Evolutionary conservation across 192 early-diverging fungal species (phyloP).

Genomic region (Backusella tuberculispora): DNA sequence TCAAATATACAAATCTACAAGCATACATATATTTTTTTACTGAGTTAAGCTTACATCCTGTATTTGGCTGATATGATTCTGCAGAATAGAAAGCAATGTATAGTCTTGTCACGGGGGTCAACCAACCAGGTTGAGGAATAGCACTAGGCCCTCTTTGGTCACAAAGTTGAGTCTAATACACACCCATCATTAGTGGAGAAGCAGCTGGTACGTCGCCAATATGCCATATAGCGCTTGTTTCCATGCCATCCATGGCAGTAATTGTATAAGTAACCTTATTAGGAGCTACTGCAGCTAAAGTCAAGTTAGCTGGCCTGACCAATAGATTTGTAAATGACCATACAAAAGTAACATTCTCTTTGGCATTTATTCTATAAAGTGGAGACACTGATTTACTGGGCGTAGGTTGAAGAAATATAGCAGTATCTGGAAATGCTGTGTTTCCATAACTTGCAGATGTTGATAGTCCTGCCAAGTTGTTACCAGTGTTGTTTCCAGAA

Average conservation of each 20-base stretch:
- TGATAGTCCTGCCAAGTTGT: conserved; percentile 25
- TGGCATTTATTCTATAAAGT: conserved; percentile 29
- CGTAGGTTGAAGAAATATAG: conserved; percentile 27
- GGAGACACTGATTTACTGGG: conserved; percentile 32
- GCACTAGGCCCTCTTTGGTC: conserved; percentile 40
- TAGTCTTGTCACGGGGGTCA: conserved; percentile 25
- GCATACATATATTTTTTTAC: neutral
- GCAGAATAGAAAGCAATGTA: conserved; percentile 37
- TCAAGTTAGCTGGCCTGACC: conserved; percentile 34
- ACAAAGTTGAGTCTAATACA: conserved; percentile 36
- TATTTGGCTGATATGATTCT: conserved; percentile 26
- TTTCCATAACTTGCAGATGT: conserved; percentile 33
- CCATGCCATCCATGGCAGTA: conserved; percentile 23
- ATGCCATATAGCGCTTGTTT: conserved; percentile 39
- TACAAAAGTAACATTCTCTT: conserved; percentile 37
- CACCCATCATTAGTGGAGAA: conserved; percentile 35
- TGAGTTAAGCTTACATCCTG: conserved; percentile 24
- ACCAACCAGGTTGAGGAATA: conserved; percentile 29
- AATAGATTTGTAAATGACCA: conserved; percentile 39
- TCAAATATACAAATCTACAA: neutral
- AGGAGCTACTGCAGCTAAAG: conserved; percentile 31
- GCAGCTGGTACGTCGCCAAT: conserved; percentile 17
- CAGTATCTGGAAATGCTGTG: conserved; percentile 19
- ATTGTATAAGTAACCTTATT: conserved; percentile 32
- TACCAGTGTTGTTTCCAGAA: neutral